phyloP scores from a whole-genome alignment of 176 grass and related monocot genomes.

The Oryza meridionalis region DNA sequence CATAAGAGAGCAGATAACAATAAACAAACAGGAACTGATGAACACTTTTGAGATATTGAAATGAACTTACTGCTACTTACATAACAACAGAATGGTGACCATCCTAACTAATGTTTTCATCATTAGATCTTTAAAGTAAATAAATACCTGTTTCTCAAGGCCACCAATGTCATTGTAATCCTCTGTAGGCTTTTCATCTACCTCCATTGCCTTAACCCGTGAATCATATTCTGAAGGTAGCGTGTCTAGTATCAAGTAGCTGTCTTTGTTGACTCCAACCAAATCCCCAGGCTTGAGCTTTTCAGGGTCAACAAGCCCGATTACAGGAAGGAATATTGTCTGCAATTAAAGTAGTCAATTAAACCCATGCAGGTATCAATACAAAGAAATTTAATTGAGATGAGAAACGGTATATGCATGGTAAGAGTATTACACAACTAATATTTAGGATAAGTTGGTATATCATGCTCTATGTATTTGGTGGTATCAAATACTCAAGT shows the following conservation, averaged over 20 bases:
- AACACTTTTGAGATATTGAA: not conserved
- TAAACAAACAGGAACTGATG: conserved; percentile 3
- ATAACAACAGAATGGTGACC: not conserved
- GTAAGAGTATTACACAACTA: not conserved
- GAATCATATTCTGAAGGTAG: conserved; percentile 90
- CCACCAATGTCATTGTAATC: conserved; percentile 97
- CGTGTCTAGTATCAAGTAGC: conserved; percentile 87
- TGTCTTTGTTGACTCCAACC: conserved; percentile 89
- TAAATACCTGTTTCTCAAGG: conserved; percentile 83
- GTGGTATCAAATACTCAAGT: not conserved
- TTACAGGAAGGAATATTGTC: conserved; percentile 90
- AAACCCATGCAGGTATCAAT: not conserved
- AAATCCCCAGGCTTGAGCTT: conserved; percentile 86
- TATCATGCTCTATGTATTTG: not conserved
- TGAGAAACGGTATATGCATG: not conserved
- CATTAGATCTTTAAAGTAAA: conserved; percentile 3
- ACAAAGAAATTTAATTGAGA: conserved; percentile 13
- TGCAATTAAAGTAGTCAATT: conserved; percentile 37
- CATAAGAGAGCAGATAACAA: not conserved
- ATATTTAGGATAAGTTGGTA: not conserved
- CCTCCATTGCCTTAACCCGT: conserved; percentile 87
- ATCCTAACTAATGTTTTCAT: not conserved
- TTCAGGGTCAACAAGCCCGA: conserved; percentile 88
- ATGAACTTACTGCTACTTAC: not conserved
- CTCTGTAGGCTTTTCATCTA: conserved; percentile 91